Base-by-base conservation (phyloP, 2,329 filamentous ascomycete genomes). In the Fusarium keratoplasticum region DNA sequence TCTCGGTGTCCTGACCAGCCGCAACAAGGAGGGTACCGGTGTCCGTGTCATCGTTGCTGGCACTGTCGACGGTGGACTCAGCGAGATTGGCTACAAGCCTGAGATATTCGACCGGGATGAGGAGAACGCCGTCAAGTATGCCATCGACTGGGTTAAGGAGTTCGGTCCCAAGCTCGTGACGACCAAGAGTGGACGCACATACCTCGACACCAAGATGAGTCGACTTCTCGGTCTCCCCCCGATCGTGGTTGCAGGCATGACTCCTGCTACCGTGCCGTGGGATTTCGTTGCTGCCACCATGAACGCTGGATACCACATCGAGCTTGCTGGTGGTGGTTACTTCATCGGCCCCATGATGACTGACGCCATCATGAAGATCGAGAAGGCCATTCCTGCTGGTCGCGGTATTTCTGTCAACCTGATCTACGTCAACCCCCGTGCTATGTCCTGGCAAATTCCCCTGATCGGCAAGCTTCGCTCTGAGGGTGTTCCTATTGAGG, bases 11-110 rank as follows among this genome's bases (percentile, higher is more conserved):
- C 87, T 99, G 73, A 99, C 96, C 67, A 98, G 97, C 88, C 94
- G 96, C 79, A 99, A 98, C 89, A 99, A 99, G 87, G 97, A 99
- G 83, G 96, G 96, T 73, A 98, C 95, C 67, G 96, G 96, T 79
- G 96, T 99, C 38, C 95, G 96, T 70, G 95, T 99, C 75, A 98
- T 99, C 75, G 89, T 99, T 67, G 96, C 95, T 50, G 96, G 97
- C 73, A 90, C 95, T n/a, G 93, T 99, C 78, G 94, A 96, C 79
- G 96, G 96, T 61, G 95, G 95, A 22, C 93, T 97, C 69, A 88
- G 89, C 35, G 96, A 98, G 83, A 93, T 99, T 71, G 96, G 96
- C 64, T 99, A 98, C 88, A 99, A 99, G 88, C 93, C 96, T 3
- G 96, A 99, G 85, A 89, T 99, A 61, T 99, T 99, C 78, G 96